Conservation (phyloP, 768 basidiomycete genomes). For the Phaffia australis region DNA sequence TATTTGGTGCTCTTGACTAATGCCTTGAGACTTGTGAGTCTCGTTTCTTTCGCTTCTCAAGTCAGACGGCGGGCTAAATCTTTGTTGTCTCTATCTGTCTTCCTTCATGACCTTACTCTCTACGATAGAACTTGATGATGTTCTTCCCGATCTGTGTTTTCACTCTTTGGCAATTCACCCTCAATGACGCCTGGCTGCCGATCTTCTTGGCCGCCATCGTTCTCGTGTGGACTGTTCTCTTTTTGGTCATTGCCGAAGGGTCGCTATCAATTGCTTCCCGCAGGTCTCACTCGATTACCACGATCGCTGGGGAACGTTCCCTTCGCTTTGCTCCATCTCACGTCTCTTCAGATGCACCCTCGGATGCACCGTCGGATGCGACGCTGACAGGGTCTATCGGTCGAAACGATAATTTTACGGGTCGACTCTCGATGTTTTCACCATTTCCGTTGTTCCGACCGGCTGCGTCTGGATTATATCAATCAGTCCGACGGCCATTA, state of each 20-base stretch:
- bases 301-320: slow-evolving; percentile 39
- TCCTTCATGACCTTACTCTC: neutral
- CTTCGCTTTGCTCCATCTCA: neutral
- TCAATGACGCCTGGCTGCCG: slow-evolving; percentile 77
- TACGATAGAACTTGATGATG: slow-evolving; percentile 49
- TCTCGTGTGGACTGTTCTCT: slow-evolving; percentile 47
- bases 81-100: neutral
- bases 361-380: slow-evolving; percentile 34
- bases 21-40: slow-evolving; percentile 20
- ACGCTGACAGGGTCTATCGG: neutral
- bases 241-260: slow-evolving; percentile 37
- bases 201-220: slow-evolving; percentile 64
- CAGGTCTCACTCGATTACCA: slow-evolving; percentile 4
- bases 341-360: neutral
- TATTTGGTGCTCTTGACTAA: slow-evolving; percentile 15
- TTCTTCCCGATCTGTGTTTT: slow-evolving; percentile 65
- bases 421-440: slow-evolving; percentile 19
- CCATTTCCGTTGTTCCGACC: slow-evolving; percentile 22
- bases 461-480: slow-evolving; percentile 35
- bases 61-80: neutral
- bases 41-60: neutral
- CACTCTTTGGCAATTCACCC: slow-evolving; percentile 79
- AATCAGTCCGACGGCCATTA: slow-evolving; percentile 50
- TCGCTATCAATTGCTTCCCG: slow-evolving; percentile 19
- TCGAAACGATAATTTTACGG: neutral